Base-by-base conservation (phyloP, 2,329 filamentous ascomycete species). In the Emericellopsis atlantica region DNA sequence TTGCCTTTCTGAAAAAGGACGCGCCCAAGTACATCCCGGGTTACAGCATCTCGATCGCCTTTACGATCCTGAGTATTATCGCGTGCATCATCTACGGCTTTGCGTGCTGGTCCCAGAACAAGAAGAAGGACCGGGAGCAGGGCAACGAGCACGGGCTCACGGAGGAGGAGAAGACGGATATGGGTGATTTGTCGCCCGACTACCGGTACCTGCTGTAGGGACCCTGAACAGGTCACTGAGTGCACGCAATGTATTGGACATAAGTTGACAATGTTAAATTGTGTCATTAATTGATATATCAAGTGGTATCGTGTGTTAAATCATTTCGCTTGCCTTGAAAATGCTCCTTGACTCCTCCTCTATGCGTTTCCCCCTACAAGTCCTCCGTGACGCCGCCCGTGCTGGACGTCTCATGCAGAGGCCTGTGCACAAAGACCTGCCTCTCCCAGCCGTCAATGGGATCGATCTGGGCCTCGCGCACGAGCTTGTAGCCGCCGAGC, bases 41-140 rank as follows among this genome's bases (percentile, higher is more conserved):
- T 0, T 93, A 92, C 60, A 72, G 71, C 41, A 87, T 95, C 46
- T 82, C 78, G 53, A 69, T 94, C 5, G 76, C 70, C 0, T 94
- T 94, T 52, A 72, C 81, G 8, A 72, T 75, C 39, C 55, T 95
- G 24, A 81, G 79, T 40, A 76, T 74, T 14, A 49, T 80, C 4
- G 68, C 74, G 10, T 83, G 77, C 49, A 55, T 65, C 14, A 42
- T 69, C 1, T 90, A 90, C 53, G 74, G 70, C 2, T 47, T 70
- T 4, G 70, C 69, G 2, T 78, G 83, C 44, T 61, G 59, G 48
- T 55, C 57, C 45, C 70, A 79, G 56, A 90, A 90, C 55, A 66
- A 65, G 49, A 66, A 66, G 52, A 67, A 81, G 42, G 68, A 75
- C 15, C 71, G 58, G 37, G 57, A 55, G 51, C 61, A 73, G 47